Evolutionary conservation across 257 asterid genomes (phyloP).

Genomic region (Eustoma russellianum): DNA sequence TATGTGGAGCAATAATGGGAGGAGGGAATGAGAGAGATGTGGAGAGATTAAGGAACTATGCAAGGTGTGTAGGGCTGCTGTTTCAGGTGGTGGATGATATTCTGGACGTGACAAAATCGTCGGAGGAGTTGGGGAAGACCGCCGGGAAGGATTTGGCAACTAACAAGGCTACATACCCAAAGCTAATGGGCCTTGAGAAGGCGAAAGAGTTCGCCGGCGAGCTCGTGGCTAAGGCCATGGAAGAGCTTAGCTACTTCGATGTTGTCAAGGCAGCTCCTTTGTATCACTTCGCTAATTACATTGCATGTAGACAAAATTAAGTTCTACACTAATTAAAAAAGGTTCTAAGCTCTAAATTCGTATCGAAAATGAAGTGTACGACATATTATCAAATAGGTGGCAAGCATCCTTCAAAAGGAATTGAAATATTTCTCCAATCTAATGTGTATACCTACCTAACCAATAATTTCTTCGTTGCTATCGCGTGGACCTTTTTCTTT

Average conservation of each 20-base stretch:
- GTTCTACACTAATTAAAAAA: background rate
- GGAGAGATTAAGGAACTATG: slow-evolving; percentile 49
- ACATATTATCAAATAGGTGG: background rate
- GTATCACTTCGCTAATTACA: slow-evolving; percentile 45
- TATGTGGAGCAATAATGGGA: slow-evolving; percentile 64
- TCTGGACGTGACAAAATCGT: slow-evolving; percentile 49
- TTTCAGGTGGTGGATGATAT: slow-evolving; percentile 80
- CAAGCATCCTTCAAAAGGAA: too few relatives aligned
- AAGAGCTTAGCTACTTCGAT: slow-evolving; percentile 47
- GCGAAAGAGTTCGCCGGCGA: slow-evolving; percentile 37
- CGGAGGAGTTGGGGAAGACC: slow-evolving; percentile 52
- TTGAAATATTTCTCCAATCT: too few relatives aligned
- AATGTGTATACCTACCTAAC: too few relatives aligned
- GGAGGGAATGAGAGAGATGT: slow-evolving; percentile 42
- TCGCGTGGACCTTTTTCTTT: too few relatives aligned
- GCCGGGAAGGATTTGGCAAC: slow-evolving; percentile 56
- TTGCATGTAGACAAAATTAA: slow-evolving; percentile 48
- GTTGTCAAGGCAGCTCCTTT: slow-evolving; percentile 48
- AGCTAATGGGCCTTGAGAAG: slow-evolving; percentile 52
- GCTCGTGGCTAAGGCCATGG: slow-evolving; percentile 40
- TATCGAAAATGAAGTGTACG: background rate
- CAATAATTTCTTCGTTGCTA: background rate
- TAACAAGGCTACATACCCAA: slow-evolving; percentile 57
- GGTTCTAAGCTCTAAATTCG: too few relatives aligned
- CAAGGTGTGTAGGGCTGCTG: slow-evolving; percentile 45